Conservation (phyloP, 108 stramenopile genomes). For the Cyclotella atomus region DNA sequence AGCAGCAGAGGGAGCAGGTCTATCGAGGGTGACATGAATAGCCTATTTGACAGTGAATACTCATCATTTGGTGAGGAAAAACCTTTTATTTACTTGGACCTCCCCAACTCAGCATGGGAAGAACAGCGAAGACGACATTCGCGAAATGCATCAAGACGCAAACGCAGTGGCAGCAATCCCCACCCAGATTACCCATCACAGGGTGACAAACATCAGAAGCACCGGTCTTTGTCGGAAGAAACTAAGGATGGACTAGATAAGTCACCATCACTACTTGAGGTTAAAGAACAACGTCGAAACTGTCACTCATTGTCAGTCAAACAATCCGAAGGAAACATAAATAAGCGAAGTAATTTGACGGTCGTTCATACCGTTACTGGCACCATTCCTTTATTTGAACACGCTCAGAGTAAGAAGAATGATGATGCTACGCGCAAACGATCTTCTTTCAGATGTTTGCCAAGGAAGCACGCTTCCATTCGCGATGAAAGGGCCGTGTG, state of each 20-base stretch:
- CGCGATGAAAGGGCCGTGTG: too few species aligned
- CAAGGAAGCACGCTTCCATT: background rate
- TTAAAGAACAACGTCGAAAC: too few species aligned
- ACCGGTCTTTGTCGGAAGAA: too few species aligned
- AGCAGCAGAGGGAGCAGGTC: background rate
- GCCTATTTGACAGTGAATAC: background rate
- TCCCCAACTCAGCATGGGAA: too few species aligned
- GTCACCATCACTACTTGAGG: background rate
- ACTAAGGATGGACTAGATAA: background rate
- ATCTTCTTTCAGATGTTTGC: background rate
- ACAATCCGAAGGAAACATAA: background rate
- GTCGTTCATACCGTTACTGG: background rate
- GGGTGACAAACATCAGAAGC: too few species aligned
- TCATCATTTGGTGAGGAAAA: background rate
- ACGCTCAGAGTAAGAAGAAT: background rate
- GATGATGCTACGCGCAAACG: background rate
- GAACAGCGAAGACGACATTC: background rate
- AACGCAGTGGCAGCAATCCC: too few species aligned
- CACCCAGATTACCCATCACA: too few species aligned
- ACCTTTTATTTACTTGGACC: too few species aligned
- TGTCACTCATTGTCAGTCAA: too few species aligned
- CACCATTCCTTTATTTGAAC: background rate
- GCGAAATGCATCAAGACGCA: too few species aligned
- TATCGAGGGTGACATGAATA: background rate
- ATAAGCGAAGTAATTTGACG: background rate